Conservation (phyloP, 2,329 filamentous ascomycete genomes). For the Trichophyton mentagrophytes region DNA sequence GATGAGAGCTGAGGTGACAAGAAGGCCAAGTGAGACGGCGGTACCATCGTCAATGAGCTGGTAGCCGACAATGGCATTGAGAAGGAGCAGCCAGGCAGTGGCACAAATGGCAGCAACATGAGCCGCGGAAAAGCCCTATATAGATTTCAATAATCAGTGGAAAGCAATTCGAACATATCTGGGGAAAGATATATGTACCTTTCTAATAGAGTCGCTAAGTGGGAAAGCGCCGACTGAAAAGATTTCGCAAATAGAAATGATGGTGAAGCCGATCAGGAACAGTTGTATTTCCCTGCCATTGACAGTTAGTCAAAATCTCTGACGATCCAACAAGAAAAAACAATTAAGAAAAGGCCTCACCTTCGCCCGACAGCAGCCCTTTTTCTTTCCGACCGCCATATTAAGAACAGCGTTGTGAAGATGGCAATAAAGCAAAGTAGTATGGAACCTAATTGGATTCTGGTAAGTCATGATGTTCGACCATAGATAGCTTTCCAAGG, state of each 20-base stretch:
- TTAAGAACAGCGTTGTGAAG: constrained; percentile 48
- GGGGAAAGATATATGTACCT: constrained; percentile 28
- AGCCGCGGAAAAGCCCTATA: constrained; percentile 70
- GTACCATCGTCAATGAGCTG: constrained; percentile 92
- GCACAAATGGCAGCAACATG: constrained; percentile 84
- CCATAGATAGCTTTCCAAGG: background rate
- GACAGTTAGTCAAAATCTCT: background rate
- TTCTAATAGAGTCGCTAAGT: constrained; percentile 53
- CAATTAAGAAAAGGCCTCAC: constrained; percentile 44
- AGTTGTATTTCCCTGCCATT: constrained; percentile 78
- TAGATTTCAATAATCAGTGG: no score
- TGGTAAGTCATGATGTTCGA: background rate
- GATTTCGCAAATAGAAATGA: constrained; percentile 89
- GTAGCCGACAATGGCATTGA: constrained; percentile 86
- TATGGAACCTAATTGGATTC: constrained; percentile 58
- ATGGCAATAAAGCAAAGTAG: constrained; percentile 70
- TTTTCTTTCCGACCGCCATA: constrained; percentile 76
- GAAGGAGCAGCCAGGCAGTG: constrained; percentile 76
- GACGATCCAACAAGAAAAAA: background rate
- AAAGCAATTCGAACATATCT: no score
- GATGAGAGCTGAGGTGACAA: constrained; percentile 54
- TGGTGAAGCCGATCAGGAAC: constrained; percentile 73
- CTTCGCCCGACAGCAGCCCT: constrained; percentile 85
- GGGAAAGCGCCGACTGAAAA: constrained; percentile 90
- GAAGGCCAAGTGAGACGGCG: constrained; percentile 62